Evolutionary conservation across 345 rosid genomes (phyloP), one percentile per base, ranked within the genome.

Genomic region (Rhizophora apiculata): DNA sequence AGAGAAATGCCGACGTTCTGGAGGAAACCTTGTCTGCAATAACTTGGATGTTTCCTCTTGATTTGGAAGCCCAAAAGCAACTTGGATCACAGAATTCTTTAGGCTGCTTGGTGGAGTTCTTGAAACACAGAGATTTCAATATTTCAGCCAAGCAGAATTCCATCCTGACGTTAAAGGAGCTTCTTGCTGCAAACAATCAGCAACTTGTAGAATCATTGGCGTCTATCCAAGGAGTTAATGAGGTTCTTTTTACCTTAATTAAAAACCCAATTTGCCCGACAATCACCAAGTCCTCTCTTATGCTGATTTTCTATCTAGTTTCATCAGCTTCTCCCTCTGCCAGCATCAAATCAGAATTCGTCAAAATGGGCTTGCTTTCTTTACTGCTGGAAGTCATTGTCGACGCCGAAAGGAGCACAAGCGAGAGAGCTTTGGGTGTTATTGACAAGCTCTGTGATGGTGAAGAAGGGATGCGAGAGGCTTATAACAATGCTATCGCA

Each of bases 1-100:
- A 81, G 39, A 76, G 31, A 46, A 64, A 59, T 27, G 64, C 46
- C 29, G 48, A 2, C 0, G 16, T 85, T 31, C 56, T 84, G 70
- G 83, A 74, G 71, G 84, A 82, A 67, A 74, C 82, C 8, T 51
- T 79, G 27, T 65, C 73, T 0, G 57, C 62, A 6, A 36, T 87
- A 64, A 72, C 36, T 19, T 74, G 82, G 85, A 80, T 79, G 86
- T 69, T 80, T 55, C 86, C 88, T 0, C 74, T 83, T 0, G 83
- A 71, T 11, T 6, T 15, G 2, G 86, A 78, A 59, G 71, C 87
- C 6, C 64, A 26, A 20, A 29, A 16, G 1, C 34, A 55, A 51
- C 53, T 88, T 21, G 85, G 79, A 18, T 84, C 82, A 2, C 11
- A 8, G 6, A 55, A 74, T 54, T 82, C 89, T 2, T 60, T 87